A percentile compares a stretch with the other conserved stretches of the same genome.
Evolutionary conservation across 2,329 filamentous ascomycete genomes (phyloP).

Genomic region (Capronia coronata): DNA sequence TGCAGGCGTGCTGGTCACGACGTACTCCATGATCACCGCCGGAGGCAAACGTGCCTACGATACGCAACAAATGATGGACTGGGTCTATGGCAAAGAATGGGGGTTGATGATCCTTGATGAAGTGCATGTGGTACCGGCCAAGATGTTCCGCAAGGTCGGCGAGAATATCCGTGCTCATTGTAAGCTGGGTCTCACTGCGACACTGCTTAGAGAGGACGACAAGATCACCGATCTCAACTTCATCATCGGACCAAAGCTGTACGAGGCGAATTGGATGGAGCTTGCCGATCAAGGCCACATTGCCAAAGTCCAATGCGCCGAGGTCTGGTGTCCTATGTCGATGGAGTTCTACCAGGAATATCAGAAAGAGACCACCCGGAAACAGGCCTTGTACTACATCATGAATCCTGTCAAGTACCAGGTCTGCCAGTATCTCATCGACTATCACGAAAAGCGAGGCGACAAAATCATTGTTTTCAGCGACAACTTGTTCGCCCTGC

Average conservation of each 20-base stretch:
- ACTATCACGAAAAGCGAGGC: slow-evolving; percentile 88
- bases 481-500: slow-evolving; percentile 89
- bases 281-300: slow-evolving; percentile 95
- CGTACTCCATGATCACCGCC: slow-evolving; percentile 96
- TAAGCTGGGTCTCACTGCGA: slow-evolving; percentile 90
- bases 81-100: slow-evolving; percentile 84
- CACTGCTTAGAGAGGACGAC: slow-evolving; percentile 89
- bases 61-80: slow-evolving; percentile 95
- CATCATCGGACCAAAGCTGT: slow-evolving; percentile 91
- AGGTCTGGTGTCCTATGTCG: slow-evolving; percentile 99
- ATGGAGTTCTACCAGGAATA: slow-evolving; percentile 97
- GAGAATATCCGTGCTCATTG: slow-evolving; percentile 89
- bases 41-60: slow-evolving; percentile 75
- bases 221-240: slow-evolving; percentile 98
- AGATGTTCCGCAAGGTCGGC: slow-evolving; percentile 92
- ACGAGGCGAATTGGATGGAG: slow-evolving; percentile 99
- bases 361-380: slow-evolving; percentile 62
- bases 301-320: slow-evolving; percentile 91
- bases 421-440: slow-evolving; percentile 94
- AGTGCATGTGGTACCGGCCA: slow-evolving; percentile 94
- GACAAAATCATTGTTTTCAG: slow-evolving; percentile 99
- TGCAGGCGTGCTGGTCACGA: slow-evolving; percentile 94
- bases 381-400: slow-evolving; percentile 70
- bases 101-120: slow-evolving; percentile 95
- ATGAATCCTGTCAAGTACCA: slow-evolving; percentile 99